Evolutionary conservation across 768 basidiomycete genomes (phyloP).

Genomic region (Peribolospora baueri): DNA sequence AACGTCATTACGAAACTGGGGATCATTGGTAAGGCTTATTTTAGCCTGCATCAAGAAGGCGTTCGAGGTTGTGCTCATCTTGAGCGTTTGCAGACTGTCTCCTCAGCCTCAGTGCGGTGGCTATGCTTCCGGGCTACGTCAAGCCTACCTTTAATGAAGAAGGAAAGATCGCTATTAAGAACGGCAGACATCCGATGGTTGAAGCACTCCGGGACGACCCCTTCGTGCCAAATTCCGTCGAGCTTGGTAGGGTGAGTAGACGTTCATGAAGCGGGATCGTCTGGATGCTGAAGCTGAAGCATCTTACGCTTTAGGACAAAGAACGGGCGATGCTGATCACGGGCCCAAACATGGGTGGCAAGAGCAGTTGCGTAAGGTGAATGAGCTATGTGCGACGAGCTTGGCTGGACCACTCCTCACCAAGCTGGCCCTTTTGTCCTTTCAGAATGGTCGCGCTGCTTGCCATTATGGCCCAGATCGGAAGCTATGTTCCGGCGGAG

Average conservation of each 20-base stretch:
- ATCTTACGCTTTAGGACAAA: too few relatives aligned
- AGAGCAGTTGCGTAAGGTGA: too few relatives aligned
- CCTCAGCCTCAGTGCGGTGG: slow-evolving; percentile 55
- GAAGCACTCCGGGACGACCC: slow-evolving; percentile 52
- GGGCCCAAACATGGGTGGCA: too few relatives aligned
- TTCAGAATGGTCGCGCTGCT: slow-evolving; percentile 41
- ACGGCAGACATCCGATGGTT: slow-evolving; percentile 85
- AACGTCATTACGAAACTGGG: slow-evolving; percentile 59
- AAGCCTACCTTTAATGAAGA: slow-evolving; percentile 14
- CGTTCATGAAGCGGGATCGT: too few relatives aligned
- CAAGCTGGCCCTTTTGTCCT: too few relatives aligned
- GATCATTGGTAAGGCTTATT: slow-evolving; percentile 22
- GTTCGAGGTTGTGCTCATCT: not conserved
- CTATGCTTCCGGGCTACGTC: slow-evolving; percentile 42
- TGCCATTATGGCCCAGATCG: slow-evolving; percentile 67
- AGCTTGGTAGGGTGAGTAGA: slow-evolving; percentile 29
- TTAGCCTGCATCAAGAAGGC: not conserved
- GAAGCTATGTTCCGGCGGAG: slow-evolving; percentile 81
- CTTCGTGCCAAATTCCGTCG: slow-evolving; percentile 60
- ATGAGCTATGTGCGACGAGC: too few relatives aligned
- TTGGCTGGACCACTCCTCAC: too few relatives aligned
- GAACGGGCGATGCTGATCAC: too few relatives aligned
- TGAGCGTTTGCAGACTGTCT: slow-evolving; percentile 37
- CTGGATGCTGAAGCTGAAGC: too few relatives aligned
- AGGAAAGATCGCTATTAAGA: slow-evolving; percentile 41